phyloP scores from a whole-genome alignment of 129 eudicot genomes.

The Dittrichia graveolens region DNA sequence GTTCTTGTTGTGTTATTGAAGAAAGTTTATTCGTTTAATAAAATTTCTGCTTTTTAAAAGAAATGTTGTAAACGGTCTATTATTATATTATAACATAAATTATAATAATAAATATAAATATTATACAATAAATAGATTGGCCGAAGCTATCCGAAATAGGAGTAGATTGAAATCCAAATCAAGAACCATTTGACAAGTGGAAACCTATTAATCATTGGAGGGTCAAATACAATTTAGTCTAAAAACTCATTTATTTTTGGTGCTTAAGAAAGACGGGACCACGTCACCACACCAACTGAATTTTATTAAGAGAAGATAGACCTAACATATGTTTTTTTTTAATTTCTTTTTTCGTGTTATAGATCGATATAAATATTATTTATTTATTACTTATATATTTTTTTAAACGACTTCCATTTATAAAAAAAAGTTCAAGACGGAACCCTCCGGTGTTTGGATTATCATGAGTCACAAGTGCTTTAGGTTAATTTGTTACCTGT shows the following conservation, averaged over 20 bases:
- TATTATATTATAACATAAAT: not conserved
- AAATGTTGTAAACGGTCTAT: too few relatives aligned
- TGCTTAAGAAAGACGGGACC: not conserved
- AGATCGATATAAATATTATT: too few relatives aligned
- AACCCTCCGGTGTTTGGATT: too few relatives aligned
- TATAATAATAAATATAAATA: not conserved
- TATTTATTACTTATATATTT: too few relatives aligned
- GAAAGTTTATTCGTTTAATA: too few relatives aligned
- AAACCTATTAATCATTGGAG: constrained; percentile 20
- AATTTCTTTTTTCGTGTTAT: too few relatives aligned
- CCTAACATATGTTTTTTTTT: not conserved
- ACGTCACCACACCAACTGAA: constrained; percentile 14
- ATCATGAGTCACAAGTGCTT: too few relatives aligned
- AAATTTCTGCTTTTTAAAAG: too few relatives aligned
- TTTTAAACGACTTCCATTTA: too few relatives aligned
- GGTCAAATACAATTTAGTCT: not conserved
- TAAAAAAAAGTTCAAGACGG: too few relatives aligned
- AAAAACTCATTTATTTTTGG: constrained; percentile 21
- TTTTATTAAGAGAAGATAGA: constrained; percentile 26
- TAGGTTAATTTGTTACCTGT: too few relatives aligned
- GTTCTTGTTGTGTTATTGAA: too few relatives aligned
- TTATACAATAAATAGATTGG: not conserved
- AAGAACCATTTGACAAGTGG: constrained; percentile 19
- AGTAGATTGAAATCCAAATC: constrained; percentile 3
- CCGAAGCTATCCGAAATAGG: constrained; percentile 6